These are phyloP conservation scores for Yarrowia sp. DNA, from an alignment of 805 yeast species.

Conservation along the genomic window DNA sequence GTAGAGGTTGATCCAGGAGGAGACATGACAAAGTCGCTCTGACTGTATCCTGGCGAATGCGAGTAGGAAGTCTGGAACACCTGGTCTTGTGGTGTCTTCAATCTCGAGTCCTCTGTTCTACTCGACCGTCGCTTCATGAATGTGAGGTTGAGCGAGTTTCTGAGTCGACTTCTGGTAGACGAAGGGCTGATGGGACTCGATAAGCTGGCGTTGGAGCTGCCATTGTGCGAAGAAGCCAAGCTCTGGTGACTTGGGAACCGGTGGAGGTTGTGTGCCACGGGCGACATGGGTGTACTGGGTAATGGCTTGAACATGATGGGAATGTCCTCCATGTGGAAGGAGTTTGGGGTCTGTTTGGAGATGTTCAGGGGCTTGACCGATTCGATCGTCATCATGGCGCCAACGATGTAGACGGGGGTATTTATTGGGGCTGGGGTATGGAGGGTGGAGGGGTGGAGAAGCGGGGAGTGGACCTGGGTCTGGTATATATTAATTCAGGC, in stretches of 20 bases:
- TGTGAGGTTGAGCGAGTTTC: conserved; percentile 22
- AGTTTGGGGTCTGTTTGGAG: neutral
- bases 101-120: neutral
- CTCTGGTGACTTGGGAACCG: conserved; percentile 19
- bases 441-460: neutral
- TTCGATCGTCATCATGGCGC: neutral
- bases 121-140: conserved; percentile 19
- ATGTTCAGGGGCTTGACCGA: conserved; percentile 26
- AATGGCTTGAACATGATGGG: neutral
- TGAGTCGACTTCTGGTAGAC: neutral
- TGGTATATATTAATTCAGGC: neutral
- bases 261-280: neutral
- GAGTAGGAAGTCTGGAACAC: conserved; percentile 14
- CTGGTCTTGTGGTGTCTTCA: conserved; percentile 21
- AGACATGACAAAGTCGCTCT: conserved; percentile 1
- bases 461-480: neutral
- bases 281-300: neutral
- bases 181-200: conserved; percentile 8
- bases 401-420: neutral
- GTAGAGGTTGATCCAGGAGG: neutral
- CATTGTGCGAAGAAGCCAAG: neutral
- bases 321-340: neutral
- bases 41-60: neutral
- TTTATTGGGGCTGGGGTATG: conserved; percentile 23
- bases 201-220: neutral